Evolutionary conservation across 2,329 filamentous ascomycete species (phyloP).

Genomic region (Sporothrix inflata): DNA sequence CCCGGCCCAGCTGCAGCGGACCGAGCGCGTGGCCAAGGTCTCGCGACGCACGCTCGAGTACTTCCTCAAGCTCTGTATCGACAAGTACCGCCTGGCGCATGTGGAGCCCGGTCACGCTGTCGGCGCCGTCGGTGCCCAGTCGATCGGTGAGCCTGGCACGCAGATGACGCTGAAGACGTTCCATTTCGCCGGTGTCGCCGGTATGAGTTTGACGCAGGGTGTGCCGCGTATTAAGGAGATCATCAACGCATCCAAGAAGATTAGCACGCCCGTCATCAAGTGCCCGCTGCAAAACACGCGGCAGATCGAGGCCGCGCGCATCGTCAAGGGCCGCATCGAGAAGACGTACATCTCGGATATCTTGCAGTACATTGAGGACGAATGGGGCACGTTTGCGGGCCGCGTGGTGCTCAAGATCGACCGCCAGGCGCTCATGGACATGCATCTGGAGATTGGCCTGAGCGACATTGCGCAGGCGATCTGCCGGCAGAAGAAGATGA

Average conservation of each 20-base stretch:
- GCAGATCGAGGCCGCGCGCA: constrained; percentile 77
- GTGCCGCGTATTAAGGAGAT: constrained; percentile 99
- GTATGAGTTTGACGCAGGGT: constrained; percentile 99
- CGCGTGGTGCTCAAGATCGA: constrained; percentile 84
- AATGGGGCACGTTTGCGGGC: constrained; percentile 77
- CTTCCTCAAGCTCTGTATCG: constrained; percentile 81
- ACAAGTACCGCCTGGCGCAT: constrained; percentile 88
- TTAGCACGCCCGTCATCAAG: constrained; percentile 91
- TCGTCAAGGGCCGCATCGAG: constrained; percentile 92
- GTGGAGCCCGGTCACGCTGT: constrained; percentile 96
- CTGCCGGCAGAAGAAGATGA: constrained; percentile 79
- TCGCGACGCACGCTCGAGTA: constrained; percentile 71
- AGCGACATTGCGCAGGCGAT: constrained; percentile 78
- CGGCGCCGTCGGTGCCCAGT: constrained; percentile 93
- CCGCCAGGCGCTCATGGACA: constrained; percentile 72
- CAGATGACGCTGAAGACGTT: constrained; percentile 99
- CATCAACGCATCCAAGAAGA: constrained; percentile 94
- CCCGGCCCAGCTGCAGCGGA: constrained; percentile 45
- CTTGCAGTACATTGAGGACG: constrained; percentile 80
- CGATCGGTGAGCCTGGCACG: constrained; percentile 95
- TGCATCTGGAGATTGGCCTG: constrained; percentile 78
- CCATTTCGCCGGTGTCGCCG: constrained; percentile 99
- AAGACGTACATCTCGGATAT: constrained; percentile 89
- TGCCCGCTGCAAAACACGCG: constrained; percentile 79
- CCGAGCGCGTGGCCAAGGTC: constrained; percentile 80